These are phyloP conservation scores for Rugosomyces carneus DNA, from an alignment of 1,284 basidiomycete genomes.

Conservation along the genomic window DNA sequence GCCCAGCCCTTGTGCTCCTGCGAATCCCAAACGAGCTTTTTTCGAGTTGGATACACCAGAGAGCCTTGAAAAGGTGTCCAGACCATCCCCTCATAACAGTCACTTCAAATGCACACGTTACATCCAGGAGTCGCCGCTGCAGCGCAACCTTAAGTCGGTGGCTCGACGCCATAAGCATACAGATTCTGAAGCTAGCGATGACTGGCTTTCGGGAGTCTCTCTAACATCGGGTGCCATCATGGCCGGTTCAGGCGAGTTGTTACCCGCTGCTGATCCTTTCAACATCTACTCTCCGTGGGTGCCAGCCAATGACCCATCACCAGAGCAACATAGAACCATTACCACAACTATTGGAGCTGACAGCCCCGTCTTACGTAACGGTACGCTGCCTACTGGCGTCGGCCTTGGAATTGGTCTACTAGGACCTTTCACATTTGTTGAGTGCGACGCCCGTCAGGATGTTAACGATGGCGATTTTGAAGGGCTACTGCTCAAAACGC, in stretches of 20 bases:
- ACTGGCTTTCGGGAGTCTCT: conserved; percentile 41
- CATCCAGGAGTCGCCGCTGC: conserved; percentile 29
- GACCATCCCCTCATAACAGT: conserved; percentile 31
- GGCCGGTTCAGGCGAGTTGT: conserved; percentile 13
- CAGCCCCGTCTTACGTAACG: conserved; percentile 54
- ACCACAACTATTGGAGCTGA: conserved; percentile 39
- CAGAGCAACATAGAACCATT: conserved; percentile 25
- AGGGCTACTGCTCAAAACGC: conserved; percentile 18
- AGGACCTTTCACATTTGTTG: conserved; percentile 44
- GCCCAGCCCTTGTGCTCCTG: conserved; percentile 17
- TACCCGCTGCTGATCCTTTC: conserved; percentile 30
- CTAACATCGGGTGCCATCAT: conserved; percentile 22
- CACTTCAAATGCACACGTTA: conserved; percentile 21
- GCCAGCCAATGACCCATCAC: conserved; percentile 17
- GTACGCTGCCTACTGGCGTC: conserved; percentile 28
- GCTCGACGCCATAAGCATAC: conserved; percentile 25
- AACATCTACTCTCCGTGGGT: conserved; percentile 30
- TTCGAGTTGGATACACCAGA: conserved; percentile 30
- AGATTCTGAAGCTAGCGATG: conserved; percentile 37
- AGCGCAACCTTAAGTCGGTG: conserved; percentile 18
- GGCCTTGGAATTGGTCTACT: conserved; percentile 49
- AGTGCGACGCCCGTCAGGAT: conserved; percentile 20
- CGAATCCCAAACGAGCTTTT: conserved; percentile 16
- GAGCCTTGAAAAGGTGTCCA: conserved; percentile 26
- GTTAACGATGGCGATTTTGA: conserved; percentile 26